phyloP scores from a whole-genome alignment of 2,329 filamentous ascomycete genomes.

The Aspergillus transmontanensis region DNA sequence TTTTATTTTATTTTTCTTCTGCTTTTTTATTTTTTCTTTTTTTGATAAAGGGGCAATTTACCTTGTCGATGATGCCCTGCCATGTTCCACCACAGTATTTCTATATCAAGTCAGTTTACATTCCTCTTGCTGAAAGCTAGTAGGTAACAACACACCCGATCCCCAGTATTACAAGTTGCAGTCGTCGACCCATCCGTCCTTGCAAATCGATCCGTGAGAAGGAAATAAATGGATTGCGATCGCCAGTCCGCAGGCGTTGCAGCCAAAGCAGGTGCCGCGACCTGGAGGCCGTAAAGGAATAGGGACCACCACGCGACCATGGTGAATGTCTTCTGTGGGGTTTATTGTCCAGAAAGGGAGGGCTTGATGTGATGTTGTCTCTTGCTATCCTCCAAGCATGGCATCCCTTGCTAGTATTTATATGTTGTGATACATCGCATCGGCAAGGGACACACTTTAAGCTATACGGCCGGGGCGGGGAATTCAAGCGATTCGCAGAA shows the following conservation, averaged over 20 bases:
- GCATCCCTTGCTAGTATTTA: background rate
- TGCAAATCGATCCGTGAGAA: constrained; percentile 50
- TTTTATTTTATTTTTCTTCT: no score
- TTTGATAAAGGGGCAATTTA: background rate
- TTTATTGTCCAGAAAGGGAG: background rate
- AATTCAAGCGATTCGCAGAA: background rate
- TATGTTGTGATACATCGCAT: background rate
- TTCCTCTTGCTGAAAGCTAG: background rate
- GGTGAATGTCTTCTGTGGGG: background rate
- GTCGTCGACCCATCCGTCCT: constrained; percentile 43
- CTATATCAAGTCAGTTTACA: constrained; percentile 13
- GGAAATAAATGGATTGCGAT: constrained; percentile 48
- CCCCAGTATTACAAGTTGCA: constrained; percentile 31
- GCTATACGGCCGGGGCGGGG: background rate
- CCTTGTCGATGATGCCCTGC: constrained; percentile 49
- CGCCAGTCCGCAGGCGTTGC: constrained; percentile 43
- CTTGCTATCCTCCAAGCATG: background rate
- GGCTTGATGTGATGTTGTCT: background rate
- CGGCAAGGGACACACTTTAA: background rate
- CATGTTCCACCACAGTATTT: constrained; percentile 54
- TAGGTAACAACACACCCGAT: constrained; percentile 19
- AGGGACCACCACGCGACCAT: constrained; percentile 24
- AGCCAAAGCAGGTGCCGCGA: constrained; percentile 28
- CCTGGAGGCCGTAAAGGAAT: constrained; percentile 18
- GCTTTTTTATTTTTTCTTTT: no score